Evolutionary conservation across 2,329 filamentous ascomycete genomes (phyloP), one percentile per base, ranked within the genome.

Genomic region (Claviceps sp.): DNA sequence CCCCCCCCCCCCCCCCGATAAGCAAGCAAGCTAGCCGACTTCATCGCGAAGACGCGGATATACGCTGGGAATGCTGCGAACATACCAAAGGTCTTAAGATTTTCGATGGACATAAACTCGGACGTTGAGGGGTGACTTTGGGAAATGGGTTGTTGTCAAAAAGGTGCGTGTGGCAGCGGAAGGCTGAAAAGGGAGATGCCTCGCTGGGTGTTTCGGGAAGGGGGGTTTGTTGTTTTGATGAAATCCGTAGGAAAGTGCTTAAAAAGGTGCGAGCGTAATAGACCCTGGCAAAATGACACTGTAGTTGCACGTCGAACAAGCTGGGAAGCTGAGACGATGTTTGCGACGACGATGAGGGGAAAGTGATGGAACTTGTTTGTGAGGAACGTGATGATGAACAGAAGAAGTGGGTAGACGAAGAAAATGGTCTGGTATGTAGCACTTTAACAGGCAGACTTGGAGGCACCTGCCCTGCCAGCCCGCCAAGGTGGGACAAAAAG

Each of bases 101-200:
- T 94, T 89, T 93, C 86, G 86, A 93, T 93, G 83, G 88, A 93
- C 88, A 93, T 93, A 90, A 88, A 90, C 85, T 86, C 83, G 83
- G 77, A 80, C 82, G 82, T 79, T 66, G 68, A 64, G 72, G 76
- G 77, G 73, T 72, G 62, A 68, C 70, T 63, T 68, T 68, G 73
- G 76, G 74, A 77, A 72, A 77, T 67, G 70, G 72, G 70, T 74
- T 72, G 50, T 34, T 49, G 20, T 40, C 50, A 36, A 50, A 23
- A 38, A 59, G 63, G 63, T 59, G 59, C 62, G 58, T 61, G 58
- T 64, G 66, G 45, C 61, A 76, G 74, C 74, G 74, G 77, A 77
- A 73, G 64, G 69, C 67, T 69, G 55, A 52, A 51, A 64, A 64
- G 61, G 62, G 66, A 49, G 47, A 39, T 49, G 68, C 63, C 74